Conservation (phyloP, 495 filamentous ascomycete species). For the Terfezia boudieri region DNA sequence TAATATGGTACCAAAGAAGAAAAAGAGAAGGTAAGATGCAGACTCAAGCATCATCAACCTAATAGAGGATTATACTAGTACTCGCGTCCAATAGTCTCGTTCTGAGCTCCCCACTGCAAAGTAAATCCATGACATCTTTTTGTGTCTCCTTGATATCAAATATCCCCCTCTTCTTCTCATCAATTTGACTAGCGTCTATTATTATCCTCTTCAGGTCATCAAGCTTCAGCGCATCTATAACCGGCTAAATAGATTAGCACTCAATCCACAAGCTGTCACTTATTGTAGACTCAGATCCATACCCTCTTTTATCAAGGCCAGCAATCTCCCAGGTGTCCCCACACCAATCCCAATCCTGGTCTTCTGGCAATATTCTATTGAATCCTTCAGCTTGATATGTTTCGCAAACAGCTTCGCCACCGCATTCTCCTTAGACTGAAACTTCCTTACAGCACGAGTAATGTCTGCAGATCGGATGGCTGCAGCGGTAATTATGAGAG, state of each 20-base stretch:
- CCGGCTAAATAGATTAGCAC: conserved; percentile 2
- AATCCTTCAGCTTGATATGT: conserved; percentile 85
- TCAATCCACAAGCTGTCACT: background rate
- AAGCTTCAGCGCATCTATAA: conserved; percentile 41
- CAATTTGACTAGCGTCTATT: conserved; percentile 71
- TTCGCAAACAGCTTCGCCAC: conserved; percentile 93
- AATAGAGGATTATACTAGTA: background rate
- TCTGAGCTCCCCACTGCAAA: background rate
- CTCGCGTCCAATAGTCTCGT: background rate
- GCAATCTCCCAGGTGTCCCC: conserved; percentile 63
- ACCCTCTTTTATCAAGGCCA: conserved; percentile 64
- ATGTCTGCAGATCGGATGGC: conserved; percentile 63
- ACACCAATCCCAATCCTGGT: conserved; percentile 59
- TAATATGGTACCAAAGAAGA: too few relatives aligned
- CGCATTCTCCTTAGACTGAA: conserved; percentile 48
- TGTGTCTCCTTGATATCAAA: conserved; percentile 84
- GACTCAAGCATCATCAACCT: background rate
- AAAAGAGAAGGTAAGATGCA: too few relatives aligned
- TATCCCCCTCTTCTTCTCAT: conserved; percentile 76
- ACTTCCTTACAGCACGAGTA: conserved; percentile 47
- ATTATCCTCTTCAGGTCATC: conserved; percentile 54
- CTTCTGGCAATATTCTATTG: conserved; percentile 51
- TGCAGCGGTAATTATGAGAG: conserved; percentile 56
- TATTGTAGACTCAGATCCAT: conserved; percentile 8
- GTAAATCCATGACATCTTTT: conserved; percentile 14